These are phyloP conservation scores for Solanum pennellii DNA, from an alignment of 257 asterid genomes.

Conservation along the genomic window DNA sequence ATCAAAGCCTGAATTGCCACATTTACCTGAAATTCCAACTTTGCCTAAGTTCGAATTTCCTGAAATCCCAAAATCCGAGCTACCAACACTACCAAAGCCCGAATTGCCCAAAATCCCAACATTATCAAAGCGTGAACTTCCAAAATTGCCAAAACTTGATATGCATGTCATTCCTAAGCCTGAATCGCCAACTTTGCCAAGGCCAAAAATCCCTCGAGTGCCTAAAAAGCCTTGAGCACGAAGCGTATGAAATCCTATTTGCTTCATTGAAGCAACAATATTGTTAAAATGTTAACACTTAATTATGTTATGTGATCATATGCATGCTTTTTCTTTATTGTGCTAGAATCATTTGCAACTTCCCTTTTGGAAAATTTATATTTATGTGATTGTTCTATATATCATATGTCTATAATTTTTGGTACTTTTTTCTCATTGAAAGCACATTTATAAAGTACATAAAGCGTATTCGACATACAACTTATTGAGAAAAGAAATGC, in stretches of 20 bases:
- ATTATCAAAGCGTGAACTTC: not conserved
- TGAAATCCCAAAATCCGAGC: no score
- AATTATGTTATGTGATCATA: not conserved
- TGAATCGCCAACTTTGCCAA: not conserved
- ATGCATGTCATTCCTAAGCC: not conserved
- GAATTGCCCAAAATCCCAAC: slow-evolving; percentile 9
- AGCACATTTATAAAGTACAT: no score
- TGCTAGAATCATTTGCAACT: not conserved
- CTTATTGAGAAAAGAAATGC: no score
- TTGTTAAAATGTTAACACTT: not conserved
- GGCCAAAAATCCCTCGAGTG: not conserved
- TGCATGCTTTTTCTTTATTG: not conserved
- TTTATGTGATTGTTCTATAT: no score
- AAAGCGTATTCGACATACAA: no score
- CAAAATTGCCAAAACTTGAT: not conserved
- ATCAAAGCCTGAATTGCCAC: no score
- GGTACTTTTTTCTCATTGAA: no score
- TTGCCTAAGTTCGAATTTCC: no score
- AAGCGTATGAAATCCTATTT: not conserved
- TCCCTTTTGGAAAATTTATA: not conserved
- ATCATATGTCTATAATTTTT: not conserved
- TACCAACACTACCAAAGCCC: slow-evolving; percentile 5
- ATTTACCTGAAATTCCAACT: no score
- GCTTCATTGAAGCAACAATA: not conserved
- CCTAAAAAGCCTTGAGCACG: not conserved